Evolutionary conservation across 1,284 basidiomycete genomes (phyloP), one percentile per base, ranked within the genome.

Genomic region (Entoloma clypeatum): DNA sequence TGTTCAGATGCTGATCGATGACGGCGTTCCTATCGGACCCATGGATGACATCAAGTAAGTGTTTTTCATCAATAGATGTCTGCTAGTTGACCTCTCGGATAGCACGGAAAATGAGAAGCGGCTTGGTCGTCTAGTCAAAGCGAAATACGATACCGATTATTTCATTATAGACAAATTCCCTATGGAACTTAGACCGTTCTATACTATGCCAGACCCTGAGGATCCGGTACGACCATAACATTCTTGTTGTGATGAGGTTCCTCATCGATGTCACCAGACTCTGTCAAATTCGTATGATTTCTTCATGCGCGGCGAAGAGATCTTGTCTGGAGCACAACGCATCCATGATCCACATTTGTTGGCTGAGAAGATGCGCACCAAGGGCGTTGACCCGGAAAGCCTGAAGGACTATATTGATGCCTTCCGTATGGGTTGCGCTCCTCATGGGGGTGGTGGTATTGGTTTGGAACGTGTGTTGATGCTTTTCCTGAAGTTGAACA

Each of bases 291-390:
- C 95, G 31, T 99, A 99, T 67, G 95, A 99, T 69, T 98, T 99
- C 68, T 98, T 99, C 79, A 97, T 99, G 92, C 83, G 95, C 28
- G 95, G 95, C 9, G 93, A 99, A 67, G 95, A 99, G 67, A 98
- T 99, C 57, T 74, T 99, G 21, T 97, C 93, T 2, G 95, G 95
- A 11, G 95, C 95, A 13, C 95, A 99, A 65, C 91, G 94, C 71
- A 82, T 97, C 40, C 96, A 99, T 68, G 93, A 98, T 57, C 81
- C 95, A 4, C 67, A 69, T 10, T 72, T 95, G 49, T 79, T 99
- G 45, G 77, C 76, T 46, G 79, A 89, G 68, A 79, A 87, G 63
- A 96, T 95, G 93, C 75, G 72, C 37, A 74, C 72, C 41, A 86
- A 86, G 59, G 82, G 81, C 26, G 82, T 96, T 47, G 83, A 92